Conservation (phyloP, 1,284 basidiomycete species). For the Fomitopsis pinicola region DNA sequence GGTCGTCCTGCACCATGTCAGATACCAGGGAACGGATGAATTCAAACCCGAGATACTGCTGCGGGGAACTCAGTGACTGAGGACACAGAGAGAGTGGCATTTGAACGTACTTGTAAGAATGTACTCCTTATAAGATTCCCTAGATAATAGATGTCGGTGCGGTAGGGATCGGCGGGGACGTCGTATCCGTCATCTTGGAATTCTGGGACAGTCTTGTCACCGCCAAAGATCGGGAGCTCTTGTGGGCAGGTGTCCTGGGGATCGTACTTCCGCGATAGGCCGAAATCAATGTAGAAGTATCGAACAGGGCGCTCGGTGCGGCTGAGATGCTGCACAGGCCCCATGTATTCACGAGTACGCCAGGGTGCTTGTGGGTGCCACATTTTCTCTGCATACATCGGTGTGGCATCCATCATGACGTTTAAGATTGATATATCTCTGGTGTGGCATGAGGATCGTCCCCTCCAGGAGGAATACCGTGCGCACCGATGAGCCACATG, state of each 20-base stretch:
- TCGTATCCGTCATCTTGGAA: slow-evolving; percentile 2
- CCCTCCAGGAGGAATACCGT: no score
- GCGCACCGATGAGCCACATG: slow-evolving; percentile 17
- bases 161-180: slow-evolving; percentile 20
- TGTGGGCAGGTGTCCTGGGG: background rate
- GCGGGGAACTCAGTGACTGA: no score
- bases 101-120: slow-evolving; percentile 10
- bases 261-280: slow-evolving; percentile 12
- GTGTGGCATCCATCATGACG: slow-evolving; percentile 1
- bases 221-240: slow-evolving; percentile 10
- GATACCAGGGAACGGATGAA: no score
- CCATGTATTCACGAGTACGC: background rate
- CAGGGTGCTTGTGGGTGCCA: background rate
- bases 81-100: no score
- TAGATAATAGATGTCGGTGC: slow-evolving; percentile 24
- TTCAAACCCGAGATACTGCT: no score
- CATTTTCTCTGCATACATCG: background rate
- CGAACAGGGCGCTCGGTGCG: slow-evolving; percentile 9
- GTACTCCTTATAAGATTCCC: slow-evolving; percentile 26
- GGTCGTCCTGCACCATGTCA: no score
- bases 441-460: background rate
- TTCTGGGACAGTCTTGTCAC: slow-evolving; percentile 4
- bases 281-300: slow-evolving; percentile 18
- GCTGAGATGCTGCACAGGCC: background rate
- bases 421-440: background rate